Percentiles rank a stretch among this genome's conserved stretches.
phyloP scores from a whole-genome alignment of 768 basidiomycete species.

The Lactarius tabidus region DNA sequence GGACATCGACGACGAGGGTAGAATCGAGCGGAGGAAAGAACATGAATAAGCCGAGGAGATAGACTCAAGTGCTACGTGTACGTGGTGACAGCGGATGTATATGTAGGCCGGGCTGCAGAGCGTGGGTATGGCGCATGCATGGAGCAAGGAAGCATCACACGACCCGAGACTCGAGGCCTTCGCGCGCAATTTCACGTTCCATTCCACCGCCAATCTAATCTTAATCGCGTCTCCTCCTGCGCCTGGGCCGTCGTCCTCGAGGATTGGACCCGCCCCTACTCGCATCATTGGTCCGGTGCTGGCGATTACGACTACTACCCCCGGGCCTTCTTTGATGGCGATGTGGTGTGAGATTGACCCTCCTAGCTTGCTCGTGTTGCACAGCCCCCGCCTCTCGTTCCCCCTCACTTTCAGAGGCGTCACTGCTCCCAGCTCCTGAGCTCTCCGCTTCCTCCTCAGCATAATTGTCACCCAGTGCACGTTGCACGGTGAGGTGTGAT shows the following conservation, averaged over 20 bases:
- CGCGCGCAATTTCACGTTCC: neutral
- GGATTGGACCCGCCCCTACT: conserved; percentile 1
- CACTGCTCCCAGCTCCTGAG: neutral
- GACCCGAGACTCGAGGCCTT: conserved; percentile 5
- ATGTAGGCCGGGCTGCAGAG: neutral
- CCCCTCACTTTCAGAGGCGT: neutral
- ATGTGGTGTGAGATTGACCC: neutral
- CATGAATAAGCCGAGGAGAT: conserved; percentile 2
- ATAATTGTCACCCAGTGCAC: neutral
- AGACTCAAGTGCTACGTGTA: neutral
- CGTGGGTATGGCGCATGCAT: neutral
- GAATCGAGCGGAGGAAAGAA: conserved; percentile 26
- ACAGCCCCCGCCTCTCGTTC: conserved; percentile 9
- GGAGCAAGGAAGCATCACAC: neutral
- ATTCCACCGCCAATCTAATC: neutral
- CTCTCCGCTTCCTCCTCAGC: conserved; percentile 10
- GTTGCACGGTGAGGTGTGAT: neutral
- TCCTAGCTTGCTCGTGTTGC: neutral
- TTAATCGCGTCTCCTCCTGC: conserved; percentile 15
- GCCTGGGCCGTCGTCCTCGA: conserved; percentile 17
- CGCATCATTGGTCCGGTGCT: neutral
- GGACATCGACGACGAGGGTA: conserved; percentile 20
- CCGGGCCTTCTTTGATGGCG: conserved; percentile 3
- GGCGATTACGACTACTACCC: neutral
- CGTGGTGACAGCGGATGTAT: neutral